Evolutionary conservation across 1,284 basidiomycete species (phyloP), one percentile per base, ranked within the genome.

Genomic region (Violaceomyces palustris): DNA sequence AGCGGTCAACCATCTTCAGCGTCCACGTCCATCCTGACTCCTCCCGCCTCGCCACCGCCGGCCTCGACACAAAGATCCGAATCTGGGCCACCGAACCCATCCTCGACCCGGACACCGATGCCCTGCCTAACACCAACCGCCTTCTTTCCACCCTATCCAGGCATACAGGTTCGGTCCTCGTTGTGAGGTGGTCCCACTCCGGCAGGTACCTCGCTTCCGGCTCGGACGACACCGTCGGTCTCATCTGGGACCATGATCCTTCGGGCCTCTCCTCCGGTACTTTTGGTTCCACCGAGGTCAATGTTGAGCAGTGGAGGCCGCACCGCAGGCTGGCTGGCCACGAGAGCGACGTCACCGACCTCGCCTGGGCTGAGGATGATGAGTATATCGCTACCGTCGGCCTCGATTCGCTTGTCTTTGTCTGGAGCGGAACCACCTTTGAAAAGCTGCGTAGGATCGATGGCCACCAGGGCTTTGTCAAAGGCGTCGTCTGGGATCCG

Each of bases 401-500:
- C 1, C 78, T 97, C 42, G 93, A 98, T 73, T 91, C 87, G 5
- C 82, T 83, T 43, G 86, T 96, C 19, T 79, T 92, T 48, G 83
- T 99, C 25, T 98, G 92, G 91, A 61, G 59, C 19, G 69, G 67
- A 32, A 27, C 50, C 46, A 57, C 40, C 14, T 73, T 73, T 28
- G 69, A 70, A n/a, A 32, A 55, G 12, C 73, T 97, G 35, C 79
- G 81, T 35, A 88, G 85, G 67, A 81, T 99, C 25, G 86, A 88
- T 47, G 82, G 83, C 42, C 94, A 98, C 72, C 83, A 88, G 66
- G 92, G 92, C 5, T 97, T 97, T 73, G 91, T 99, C 61, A 98
- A 99, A 75, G 94, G 94, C 42, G 88, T 99, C 37, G 91, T 88
- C 64, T 99, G 92, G 83, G 94, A 99, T 75, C 93, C 94, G 1